Base-by-base conservation (phyloP, 2,329 filamentous ascomycete genomes). In the Verticillium albo-atrum region DNA sequence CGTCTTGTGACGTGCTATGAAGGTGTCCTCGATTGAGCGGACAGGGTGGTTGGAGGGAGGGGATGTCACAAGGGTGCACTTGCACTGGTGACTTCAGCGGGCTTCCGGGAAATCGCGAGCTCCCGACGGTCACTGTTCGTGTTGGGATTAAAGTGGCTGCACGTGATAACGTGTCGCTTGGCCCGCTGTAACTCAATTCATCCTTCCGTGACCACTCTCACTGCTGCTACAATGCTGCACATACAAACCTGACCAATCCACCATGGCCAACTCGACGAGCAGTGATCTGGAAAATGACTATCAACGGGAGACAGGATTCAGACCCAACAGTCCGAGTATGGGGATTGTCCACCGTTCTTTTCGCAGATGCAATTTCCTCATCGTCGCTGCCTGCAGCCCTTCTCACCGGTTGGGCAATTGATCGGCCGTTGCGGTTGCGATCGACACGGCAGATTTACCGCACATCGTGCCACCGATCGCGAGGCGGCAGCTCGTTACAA, bases 1-100 rank as follows among this genome's bases (percentile, higher is more conserved):
- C 42, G 42, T 50, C 42, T 61, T 53, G 37, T 55, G 51, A 62
- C 34, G 60, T 60, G 57, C 60, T 35, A 17, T 12, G 54, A 14
- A 23, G 54, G 23, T 50, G 42, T 14, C 20, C 20, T 50, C 42
- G n/a, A 12, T 50, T 23, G 42, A 50, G n/a, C 20, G 10, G 42
- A 50, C 20, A 9, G 4, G 42, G 14, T 25, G 20, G 20, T 50
- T 23, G 20, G 42, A 50, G 20, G n/a, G 42, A 25, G 20, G 42
- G 42, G 42, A 50, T 23, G 20, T n/a, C 20, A 50, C 42, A 50
- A 12, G 42, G 42, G 42, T 23, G n/a, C 42, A 50, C 9, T 50
- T 50, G 10, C 42, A 20, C 42, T 50, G 42, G 17, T 15, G 34
- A 37, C 10, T n/a, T 23, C n/a, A 7, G n/a, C 25, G 37, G 37